Percentiles rank a stretch among this genome's conserved stretches.
phyloP scores from a whole-genome alignment of 2,329 filamentous ascomycete species.

The Aureobasidium sp. region DNA sequence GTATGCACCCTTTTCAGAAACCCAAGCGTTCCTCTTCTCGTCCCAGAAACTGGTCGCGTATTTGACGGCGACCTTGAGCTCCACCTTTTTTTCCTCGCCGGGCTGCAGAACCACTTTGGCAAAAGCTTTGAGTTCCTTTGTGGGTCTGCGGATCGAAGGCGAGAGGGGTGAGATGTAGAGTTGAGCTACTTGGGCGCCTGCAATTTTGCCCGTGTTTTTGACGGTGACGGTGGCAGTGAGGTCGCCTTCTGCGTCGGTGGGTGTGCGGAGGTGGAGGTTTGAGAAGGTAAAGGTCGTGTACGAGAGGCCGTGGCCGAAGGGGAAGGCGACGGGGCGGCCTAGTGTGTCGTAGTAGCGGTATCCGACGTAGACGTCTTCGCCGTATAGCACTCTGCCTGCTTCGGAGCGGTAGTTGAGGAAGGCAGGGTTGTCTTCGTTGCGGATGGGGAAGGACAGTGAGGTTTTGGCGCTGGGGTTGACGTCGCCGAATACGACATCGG shows the following conservation, averaged over 20 bases:
- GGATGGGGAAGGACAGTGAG: conserved; percentile 60
- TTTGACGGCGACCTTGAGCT: conserved; percentile 54
- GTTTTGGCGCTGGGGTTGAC: conserved; percentile 70
- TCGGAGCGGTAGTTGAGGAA: conserved; percentile 69
- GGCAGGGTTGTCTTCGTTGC: conserved; percentile 49
- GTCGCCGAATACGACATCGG: conserved; percentile 67
- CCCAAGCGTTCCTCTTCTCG: conserved; percentile 59
- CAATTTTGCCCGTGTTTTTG: conserved; percentile 50
- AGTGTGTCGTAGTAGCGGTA: conserved; percentile 65
- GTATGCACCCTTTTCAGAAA: conserved; percentile 59
- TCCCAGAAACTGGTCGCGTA: conserved; percentile 65
- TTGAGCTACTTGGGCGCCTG: conserved; percentile 60
- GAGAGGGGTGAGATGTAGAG: conserved; percentile 59
- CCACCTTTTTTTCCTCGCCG: conserved; percentile 51
- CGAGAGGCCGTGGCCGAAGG: conserved; percentile 71
- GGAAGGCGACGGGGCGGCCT: conserved; percentile 56
- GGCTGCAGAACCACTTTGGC: conserved; percentile 55
- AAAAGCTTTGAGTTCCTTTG: conserved; percentile 66
- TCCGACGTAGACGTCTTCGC: conserved; percentile 66
- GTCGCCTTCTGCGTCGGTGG: conserved; percentile 40
- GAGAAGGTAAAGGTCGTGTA: conserved; percentile 68
- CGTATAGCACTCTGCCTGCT: conserved; percentile 60
- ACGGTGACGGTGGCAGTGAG: conserved; percentile 45
- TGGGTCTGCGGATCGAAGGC: conserved; percentile 56
- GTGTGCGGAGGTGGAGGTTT: conserved; percentile 44